These are phyloP conservation scores for Fraxinus xanthoxyloides DNA, from an alignment of 305 asterid genomes.

Conservation along the genomic window DNA sequence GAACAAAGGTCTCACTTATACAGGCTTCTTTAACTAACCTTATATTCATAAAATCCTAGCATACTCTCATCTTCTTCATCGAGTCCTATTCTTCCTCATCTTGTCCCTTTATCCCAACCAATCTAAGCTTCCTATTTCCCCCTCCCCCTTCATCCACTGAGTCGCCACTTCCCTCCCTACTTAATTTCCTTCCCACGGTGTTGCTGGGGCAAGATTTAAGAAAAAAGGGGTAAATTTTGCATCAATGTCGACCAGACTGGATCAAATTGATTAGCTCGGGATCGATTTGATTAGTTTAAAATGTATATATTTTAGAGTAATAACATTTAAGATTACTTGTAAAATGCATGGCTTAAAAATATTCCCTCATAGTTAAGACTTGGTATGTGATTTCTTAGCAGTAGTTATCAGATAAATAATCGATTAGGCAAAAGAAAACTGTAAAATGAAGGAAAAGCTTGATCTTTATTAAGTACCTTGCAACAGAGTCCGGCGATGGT, in stretches of 20 bases:
- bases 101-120: not conserved
- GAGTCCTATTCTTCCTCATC: not conserved
- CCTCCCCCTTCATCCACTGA: not conserved
- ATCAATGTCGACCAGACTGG: not conserved
- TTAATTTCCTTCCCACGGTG: not conserved
- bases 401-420: not conserved
- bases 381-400: not conserved
- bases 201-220: not conserved
- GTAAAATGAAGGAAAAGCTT: not conserved
- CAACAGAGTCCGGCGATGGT: constrained; percentile 74
- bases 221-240: not conserved
- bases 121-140: not conserved
- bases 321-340: not conserved
- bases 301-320: not conserved
- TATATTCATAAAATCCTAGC: not conserved
- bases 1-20: not conserved
- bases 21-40: not conserved
- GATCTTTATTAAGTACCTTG: constrained; percentile 44
- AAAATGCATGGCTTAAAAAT: not conserved
- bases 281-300: not conserved
- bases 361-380: not conserved
- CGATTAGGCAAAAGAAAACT: not conserved
- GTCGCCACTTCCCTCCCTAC: not conserved
- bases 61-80: not conserved
- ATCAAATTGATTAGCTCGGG: not conserved